A percentile compares a stretch with the other conserved stretches of the same genome.
Conservation (phyloP, 1,284 basidiomycete genomes). For the Sanghuangporus baumii region DNA sequence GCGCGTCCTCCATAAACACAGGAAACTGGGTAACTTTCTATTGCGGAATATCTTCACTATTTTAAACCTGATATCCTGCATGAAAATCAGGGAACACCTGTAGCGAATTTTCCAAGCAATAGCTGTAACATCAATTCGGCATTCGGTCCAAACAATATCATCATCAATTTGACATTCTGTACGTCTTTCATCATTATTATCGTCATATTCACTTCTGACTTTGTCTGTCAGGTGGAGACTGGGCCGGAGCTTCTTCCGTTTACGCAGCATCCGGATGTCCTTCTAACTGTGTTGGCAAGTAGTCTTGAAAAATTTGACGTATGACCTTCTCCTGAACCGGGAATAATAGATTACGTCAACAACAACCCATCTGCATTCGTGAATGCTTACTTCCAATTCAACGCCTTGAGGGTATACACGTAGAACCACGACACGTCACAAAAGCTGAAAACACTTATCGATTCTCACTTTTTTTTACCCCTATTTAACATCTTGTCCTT, state of each 20-base stretch:
- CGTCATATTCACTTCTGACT: background rate
- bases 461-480: background rate
- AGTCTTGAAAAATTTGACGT: background rate
- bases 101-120: constrained; percentile 39
- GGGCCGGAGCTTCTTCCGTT: constrained; percentile 13
- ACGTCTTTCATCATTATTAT: background rate
- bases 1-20: constrained; percentile 33
- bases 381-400: constrained; percentile 14
- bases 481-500: background rate
- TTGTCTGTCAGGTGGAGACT: constrained; percentile 13
- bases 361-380: constrained; percentile 17
- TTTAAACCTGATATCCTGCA: constrained; percentile 13
- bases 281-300: constrained; percentile 10
- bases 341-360: constrained; percentile 15
- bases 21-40: constrained; percentile 35
- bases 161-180: constrained; percentile 38
- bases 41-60: background rate
- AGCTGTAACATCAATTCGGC: constrained; percentile 35
- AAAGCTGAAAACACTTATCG: background rate
- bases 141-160: constrained; percentile 41
- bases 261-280: constrained; percentile 9
- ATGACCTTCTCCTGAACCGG: background rate
- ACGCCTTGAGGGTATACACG: constrained; percentile 14
- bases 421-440: background rate
- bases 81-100: constrained; percentile 30